Percentiles rank a stretch among this genome's conserved stretches.
Conservation (phyloP, 2,329 filamentous ascomycete genomes). For the Talaromyces verruculosus region DNA sequence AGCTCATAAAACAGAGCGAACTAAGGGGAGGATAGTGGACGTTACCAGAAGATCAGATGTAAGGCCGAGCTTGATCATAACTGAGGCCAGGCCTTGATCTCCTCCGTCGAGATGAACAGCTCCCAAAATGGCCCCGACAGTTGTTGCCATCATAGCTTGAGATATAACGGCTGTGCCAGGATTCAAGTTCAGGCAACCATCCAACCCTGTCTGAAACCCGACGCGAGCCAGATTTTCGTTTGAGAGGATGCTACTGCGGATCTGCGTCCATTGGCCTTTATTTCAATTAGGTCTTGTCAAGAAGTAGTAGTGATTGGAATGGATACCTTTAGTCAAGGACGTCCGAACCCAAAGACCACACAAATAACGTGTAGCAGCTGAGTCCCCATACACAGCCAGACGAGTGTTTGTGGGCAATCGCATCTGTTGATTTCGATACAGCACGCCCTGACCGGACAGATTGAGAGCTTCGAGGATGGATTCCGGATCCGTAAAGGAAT, state of each 20-base stretch:
- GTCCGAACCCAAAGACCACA: slow-evolving; percentile 6
- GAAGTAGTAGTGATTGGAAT: not conserved
- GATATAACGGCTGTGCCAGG: not conserved
- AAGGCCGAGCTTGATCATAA: slow-evolving; percentile 13
- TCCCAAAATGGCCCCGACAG: slow-evolving; percentile 14
- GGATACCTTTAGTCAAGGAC: slow-evolving; percentile 4
- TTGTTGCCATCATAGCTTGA: slow-evolving; percentile 10
- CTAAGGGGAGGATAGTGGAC: not conserved
- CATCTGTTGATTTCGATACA: not conserved
- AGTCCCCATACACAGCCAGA: slow-evolving; percentile 14
- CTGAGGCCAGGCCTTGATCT: slow-evolving; percentile 5
- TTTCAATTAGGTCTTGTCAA: too few species aligned
- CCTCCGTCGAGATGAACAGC: slow-evolving; percentile 15
- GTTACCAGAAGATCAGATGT: slow-evolving; percentile 12
- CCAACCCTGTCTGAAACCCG: not conserved
- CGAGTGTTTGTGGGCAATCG: not conserved
- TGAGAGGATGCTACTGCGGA: not conserved
- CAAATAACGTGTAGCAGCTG: not conserved
- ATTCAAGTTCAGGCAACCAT: not conserved
- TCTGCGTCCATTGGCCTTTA: not conserved
- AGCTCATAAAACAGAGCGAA: not conserved
- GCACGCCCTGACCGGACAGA: not conserved
- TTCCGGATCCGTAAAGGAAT: not conserved
- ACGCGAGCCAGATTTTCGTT: not conserved
- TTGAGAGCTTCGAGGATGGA: slow-evolving; percentile 8